phyloP scores from a whole-genome alignment of 331 rosid genomes.

The Cucumis variabilis region DNA sequence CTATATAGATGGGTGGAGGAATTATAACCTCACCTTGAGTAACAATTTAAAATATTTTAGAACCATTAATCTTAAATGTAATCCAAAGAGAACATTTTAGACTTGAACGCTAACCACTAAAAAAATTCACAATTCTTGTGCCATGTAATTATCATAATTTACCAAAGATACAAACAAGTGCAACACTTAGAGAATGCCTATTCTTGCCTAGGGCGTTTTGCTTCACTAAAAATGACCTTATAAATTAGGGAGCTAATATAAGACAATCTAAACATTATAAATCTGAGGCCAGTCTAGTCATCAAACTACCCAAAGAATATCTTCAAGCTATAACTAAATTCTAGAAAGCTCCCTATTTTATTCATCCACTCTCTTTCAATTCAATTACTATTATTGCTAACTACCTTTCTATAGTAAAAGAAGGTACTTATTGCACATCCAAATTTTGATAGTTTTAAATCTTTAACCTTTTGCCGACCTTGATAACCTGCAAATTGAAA shows the following conservation, averaged over 20 bases:
- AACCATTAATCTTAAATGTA: too few relatives aligned
- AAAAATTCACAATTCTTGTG: too few relatives aligned
- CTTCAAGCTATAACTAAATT: neutral
- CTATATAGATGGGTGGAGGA: too few relatives aligned
- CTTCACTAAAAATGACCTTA: slow-evolving; percentile 4
- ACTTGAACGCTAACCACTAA: too few relatives aligned
- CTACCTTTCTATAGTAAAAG: neutral
- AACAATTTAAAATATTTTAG: too few relatives aligned
- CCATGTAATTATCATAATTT: neutral
- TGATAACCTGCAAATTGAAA: slow-evolving; percentile 74
- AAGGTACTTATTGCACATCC: slow-evolving; percentile 92
- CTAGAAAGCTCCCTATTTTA: neutral
- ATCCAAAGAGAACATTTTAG: too few relatives aligned
- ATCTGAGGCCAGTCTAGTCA: neutral
- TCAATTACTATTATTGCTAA: neutral
- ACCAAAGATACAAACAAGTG: neutral
- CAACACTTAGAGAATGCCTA: neutral
- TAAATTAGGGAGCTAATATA: neutral
- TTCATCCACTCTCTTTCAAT: neutral
- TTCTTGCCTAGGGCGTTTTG: too few relatives aligned
- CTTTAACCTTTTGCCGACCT: slow-evolving; percentile 81
- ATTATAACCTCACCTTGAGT: too few relatives aligned
- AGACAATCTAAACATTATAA: neutral
- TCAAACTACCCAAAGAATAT: neutral
- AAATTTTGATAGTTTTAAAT: slow-evolving; percentile 83